A percentile compares a stretch with the other conserved stretches of the same genome.
Evolutionary conservation across 139 green algal species (phyloP).

Genomic region (Haematococcus lacustris): DNA sequence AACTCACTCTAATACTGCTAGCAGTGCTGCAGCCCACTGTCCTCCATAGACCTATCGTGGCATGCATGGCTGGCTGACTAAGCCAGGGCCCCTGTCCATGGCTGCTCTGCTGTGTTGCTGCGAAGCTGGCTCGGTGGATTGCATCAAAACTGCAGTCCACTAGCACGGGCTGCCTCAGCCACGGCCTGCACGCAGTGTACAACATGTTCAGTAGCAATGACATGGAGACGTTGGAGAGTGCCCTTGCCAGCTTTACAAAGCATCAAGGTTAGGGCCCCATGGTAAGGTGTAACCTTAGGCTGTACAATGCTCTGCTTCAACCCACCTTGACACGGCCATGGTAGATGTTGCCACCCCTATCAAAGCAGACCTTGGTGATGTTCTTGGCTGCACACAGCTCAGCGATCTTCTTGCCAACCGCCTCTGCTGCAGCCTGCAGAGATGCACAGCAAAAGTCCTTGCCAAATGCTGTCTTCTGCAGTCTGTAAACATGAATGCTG

Average conservation of each 20-base stretch:
- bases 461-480: too few relatives aligned
- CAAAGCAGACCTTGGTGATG: conserved; percentile 87
- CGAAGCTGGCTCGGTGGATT: too few relatives aligned
- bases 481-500: too few relatives aligned
- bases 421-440: conserved; percentile 58
- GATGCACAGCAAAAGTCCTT: too few relatives aligned
- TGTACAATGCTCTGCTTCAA: background rate
- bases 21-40: too few relatives aligned
- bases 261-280: background rate
- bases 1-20: too few relatives aligned
- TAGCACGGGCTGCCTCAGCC: background rate
- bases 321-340: conserved; percentile 83
- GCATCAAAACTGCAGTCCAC: background rate
- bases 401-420: conserved; percentile 85
- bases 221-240: background rate
- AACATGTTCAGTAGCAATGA: background rate
- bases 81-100: too few relatives aligned
- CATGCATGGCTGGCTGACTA: too few relatives aligned
- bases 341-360: conserved; percentile 91
- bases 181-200: background rate
- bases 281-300: background rate
- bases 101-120: too few relatives aligned
- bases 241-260: background rate
- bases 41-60: too few relatives aligned
- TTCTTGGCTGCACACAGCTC: conserved; percentile 72